These are phyloP conservation scores for Microdochium bolleyi DNA, from an alignment of 2,329 filamentous ascomycete species.

Conservation along the genomic window DNA sequence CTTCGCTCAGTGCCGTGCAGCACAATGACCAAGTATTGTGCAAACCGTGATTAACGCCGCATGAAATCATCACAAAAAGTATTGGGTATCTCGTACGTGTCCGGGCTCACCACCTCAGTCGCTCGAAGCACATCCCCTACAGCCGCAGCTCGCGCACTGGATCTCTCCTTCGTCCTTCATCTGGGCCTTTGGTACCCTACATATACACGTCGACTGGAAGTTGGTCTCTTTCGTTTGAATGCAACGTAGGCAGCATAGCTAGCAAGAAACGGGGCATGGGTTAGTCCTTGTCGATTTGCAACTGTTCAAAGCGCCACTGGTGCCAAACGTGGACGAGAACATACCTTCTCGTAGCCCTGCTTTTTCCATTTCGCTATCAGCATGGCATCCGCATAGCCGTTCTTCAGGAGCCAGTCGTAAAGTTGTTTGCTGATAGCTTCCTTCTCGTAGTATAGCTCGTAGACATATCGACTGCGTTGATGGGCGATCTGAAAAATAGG, in stretches of 20 bases:
- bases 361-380: conserved; percentile 99
- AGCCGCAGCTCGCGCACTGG: conserved; percentile 93
- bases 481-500: conserved; percentile 97
- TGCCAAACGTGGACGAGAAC: neutral
- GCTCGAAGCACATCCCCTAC: conserved; percentile 79
- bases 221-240: conserved; percentile 99
- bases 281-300: neutral
- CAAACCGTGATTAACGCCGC: neutral
- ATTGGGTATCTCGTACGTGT: neutral
- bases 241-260: conserved; percentile 91
- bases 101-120: conserved; percentile 42
- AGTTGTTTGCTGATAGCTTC: conserved; percentile 87
- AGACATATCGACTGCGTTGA: conserved; percentile 86
- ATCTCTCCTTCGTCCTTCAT: conserved; percentile 86
- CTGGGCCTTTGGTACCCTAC: conserved; percentile 82
- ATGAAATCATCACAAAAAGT: neutral
- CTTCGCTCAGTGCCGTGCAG: conserved; percentile 11
- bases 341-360: conserved; percentile 92
- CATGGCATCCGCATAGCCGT: conserved; percentile 89
- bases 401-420: conserved; percentile 96
- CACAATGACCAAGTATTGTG: neutral
- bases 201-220: conserved; percentile 96
- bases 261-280: conserved; percentile 14
- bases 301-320: neutral
- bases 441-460: conserved; percentile 96